Conservation (phyloP, 1,284 basidiomycete genomes). For the Moesziomyces antarcticus region DNA sequence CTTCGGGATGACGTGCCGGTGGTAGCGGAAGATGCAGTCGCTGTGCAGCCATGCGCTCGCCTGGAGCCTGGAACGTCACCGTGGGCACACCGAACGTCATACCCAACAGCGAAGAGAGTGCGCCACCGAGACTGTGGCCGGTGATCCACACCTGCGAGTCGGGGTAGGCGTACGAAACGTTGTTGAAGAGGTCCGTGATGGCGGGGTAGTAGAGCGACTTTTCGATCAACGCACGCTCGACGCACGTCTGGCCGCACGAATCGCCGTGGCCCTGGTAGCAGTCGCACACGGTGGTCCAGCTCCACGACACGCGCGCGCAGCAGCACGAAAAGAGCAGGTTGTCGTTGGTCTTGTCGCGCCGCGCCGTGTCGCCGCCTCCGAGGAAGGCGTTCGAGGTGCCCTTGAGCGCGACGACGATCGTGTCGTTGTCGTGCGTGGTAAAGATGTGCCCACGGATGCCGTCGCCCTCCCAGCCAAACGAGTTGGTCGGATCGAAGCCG, state of each 20-base stretch:
- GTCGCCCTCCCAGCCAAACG: constrained; percentile 92
- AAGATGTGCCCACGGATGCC: constrained; percentile 89
- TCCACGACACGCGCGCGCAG: constrained; percentile 92
- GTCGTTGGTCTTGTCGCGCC: constrained; percentile 93
- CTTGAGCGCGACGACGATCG: constrained; percentile 90
- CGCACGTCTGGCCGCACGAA: constrained; percentile 80
- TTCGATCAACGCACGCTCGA: constrained; percentile 81
- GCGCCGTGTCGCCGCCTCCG: constrained; percentile 83
- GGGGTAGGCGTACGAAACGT: constrained; percentile 89
- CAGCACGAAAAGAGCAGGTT: constrained; percentile 98
- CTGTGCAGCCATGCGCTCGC: constrained; percentile 84
- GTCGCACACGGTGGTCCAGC: constrained; percentile 93
- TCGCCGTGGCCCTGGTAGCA: constrained; percentile 74
- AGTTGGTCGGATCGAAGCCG: constrained; percentile 72
- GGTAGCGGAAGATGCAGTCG: constrained; percentile 86
- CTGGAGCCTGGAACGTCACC: constrained; percentile 90
- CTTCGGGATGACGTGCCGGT: constrained; percentile 62
- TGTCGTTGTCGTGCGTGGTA: constrained; percentile 74
- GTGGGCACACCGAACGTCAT: constrained; percentile 91
- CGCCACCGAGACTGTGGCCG: constrained; percentile 90
- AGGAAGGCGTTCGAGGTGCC: constrained; percentile 86
- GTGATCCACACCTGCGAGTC: constrained; percentile 90
- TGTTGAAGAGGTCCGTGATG: constrained; percentile 75
- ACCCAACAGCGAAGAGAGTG: constrained; percentile 85
- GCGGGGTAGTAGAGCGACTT: constrained; percentile 91